Evolutionary conservation across 805 yeast genomes (phyloP), one percentile per base, ranked within the genome.

Genomic region (Hanseniaspora guilliermondii): DNA sequence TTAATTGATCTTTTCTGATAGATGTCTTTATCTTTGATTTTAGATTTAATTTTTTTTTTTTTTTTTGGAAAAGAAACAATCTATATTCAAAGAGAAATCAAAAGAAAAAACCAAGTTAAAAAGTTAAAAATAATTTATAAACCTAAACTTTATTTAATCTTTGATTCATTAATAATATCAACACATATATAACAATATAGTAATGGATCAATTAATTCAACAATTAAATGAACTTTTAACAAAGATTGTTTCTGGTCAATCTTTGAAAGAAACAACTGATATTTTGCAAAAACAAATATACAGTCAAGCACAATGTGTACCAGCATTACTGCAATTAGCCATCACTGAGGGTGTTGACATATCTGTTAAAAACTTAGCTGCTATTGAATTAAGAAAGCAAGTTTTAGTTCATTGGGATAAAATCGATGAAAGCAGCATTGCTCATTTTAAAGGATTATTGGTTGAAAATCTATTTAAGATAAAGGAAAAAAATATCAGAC

Each of bases 331-430:
- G 61, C 93, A 86, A 63, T 78, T 93, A 57, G 75, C 87, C 64
- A 88, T 85, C 68, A 76, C 74, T 60, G 80, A 82, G 60, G 70
- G 75, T 40, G 67, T 89, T 61, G 84, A 86, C 64, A 27, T 49
- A 39, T 45, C 50, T 17, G 49, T 53, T 14, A 46, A 53, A 17
- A 95, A 88, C 69, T 75, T 93, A 58, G 94, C 97, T n/a, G 94
- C 96, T 58, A 96, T 93, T 58, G 98, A 93, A 72, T 87, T 89
- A 40, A 81, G 96, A 71, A 93, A 93, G 69, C 77, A 85, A 64
- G 79, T 89, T 39, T 65, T 75, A 53, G 73, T 76, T 59, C 81
- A 80, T 64, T 93, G 97, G 97, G 67, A 62, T 24, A 30, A 60
- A 12, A 37, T 68, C 22, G 74, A 71, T 60, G 78, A 67, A 22